phyloP scores from a whole-genome alignment of 2,329 filamentous ascomycete species.

The Epichloe gansuensis region DNA sequence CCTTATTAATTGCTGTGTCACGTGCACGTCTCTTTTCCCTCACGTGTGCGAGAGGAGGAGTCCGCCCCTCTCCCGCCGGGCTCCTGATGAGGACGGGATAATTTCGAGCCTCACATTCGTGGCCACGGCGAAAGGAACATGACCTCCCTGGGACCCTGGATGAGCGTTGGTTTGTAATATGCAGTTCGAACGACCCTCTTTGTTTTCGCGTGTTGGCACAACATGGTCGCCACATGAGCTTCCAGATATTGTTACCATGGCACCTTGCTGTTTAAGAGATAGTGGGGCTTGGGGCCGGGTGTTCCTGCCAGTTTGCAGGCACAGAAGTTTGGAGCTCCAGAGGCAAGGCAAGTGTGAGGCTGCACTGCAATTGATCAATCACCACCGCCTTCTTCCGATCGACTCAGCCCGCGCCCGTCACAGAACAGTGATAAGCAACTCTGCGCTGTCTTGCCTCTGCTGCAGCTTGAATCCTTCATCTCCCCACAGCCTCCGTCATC shows the following conservation, averaged over 20 bases:
- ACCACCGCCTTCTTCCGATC: not conserved
- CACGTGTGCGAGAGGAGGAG: constrained; percentile 4
- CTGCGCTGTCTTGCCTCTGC: not conserved
- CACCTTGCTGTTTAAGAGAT: not conserved
- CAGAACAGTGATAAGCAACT: not conserved
- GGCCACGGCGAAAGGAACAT: no score
- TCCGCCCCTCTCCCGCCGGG: not conserved
- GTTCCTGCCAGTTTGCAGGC: not conserved
- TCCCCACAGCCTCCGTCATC: not conserved
- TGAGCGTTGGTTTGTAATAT: no score
- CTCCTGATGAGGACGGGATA: not conserved
- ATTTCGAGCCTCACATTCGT: no score
- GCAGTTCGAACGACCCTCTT: no score
- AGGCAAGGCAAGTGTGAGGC: constrained; percentile 1
- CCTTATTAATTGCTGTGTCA: no score
- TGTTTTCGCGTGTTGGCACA: no score
- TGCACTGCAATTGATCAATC: not conserved
- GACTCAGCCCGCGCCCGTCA: not conserved
- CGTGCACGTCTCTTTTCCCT: no score
- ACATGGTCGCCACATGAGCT: no score
- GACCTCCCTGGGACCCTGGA: no score
- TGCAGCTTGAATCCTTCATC: not conserved
- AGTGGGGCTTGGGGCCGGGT: not conserved
- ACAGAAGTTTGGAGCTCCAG: not conserved
- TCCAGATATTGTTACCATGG: no score